phyloP scores from a whole-genome alignment of 2,329 filamentous ascomycete species.

The Ophiosphaerella narmari region DNA sequence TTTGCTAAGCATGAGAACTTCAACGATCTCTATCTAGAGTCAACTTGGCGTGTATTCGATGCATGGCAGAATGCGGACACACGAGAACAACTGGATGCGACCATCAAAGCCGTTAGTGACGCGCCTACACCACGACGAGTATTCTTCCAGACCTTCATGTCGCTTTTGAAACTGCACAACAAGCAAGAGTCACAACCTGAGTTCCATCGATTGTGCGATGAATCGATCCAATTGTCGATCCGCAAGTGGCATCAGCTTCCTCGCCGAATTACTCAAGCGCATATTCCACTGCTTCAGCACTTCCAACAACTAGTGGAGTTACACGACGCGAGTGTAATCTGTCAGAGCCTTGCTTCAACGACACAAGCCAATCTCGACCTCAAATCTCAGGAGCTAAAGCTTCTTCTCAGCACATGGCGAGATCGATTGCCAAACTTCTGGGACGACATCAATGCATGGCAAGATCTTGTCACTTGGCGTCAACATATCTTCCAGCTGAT shows the following conservation, averaged over 20 bases:
- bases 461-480: conserved; percentile 98
- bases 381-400: conserved; percentile 93
- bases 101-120: conserved; percentile 97
- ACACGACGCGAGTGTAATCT: conserved; percentile 97
- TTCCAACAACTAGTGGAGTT: conserved; percentile 98
- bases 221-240: conserved; percentile 95
- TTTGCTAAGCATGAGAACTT: conserved; percentile 99
- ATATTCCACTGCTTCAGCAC: conserved; percentile 92
- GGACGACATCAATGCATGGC: conserved; percentile 99
- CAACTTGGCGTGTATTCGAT: conserved; percentile 93
- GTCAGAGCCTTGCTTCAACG: conserved; percentile 83
- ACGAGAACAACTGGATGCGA: conserved; percentile 84
- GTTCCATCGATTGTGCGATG: conserved; percentile 89
- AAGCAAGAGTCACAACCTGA: conserved; percentile 80
- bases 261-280: conserved; percentile 87
- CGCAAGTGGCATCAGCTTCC: conserved; percentile 99
- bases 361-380: conserved; percentile 83
- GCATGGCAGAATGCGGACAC: conserved; percentile 89
- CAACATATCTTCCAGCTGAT: conserved; percentile 99
- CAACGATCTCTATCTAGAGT: conserved; percentile 92
- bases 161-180: conserved; percentile 88
- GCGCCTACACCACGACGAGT: conserved; percentile 90
- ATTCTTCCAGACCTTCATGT: conserved; percentile 99
- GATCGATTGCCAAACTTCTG: conserved; percentile 95
- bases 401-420: conserved; percentile 91